phyloP scores from a whole-genome alignment of 441 rosid genomes.

The Erodium texanum region DNA sequence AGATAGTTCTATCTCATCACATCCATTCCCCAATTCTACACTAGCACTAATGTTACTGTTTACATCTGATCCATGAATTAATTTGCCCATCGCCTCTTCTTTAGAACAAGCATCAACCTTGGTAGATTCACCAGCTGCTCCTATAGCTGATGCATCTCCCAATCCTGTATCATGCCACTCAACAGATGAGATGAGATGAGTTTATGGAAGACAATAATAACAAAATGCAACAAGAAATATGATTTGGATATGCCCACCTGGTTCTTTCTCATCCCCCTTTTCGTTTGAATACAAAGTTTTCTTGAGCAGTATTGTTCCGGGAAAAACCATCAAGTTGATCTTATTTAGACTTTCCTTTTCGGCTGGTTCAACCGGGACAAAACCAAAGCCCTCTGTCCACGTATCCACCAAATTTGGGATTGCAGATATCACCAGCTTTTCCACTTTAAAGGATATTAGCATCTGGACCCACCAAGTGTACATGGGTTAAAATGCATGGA shows the following conservation, averaged over 20 bases:
- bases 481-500: no score
- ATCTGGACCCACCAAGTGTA: conserved; percentile 49
- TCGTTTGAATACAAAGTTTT: conserved; percentile 37
- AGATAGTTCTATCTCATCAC: neutral
- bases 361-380: conserved; percentile 38
- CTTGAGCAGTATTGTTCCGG: conserved; percentile 64
- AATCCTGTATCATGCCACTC: neutral
- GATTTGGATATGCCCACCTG: conserved; percentile 32
- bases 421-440: conserved; percentile 81
- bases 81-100: neutral
- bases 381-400: conserved; percentile 87
- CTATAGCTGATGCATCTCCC: neutral
- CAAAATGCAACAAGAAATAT: no score
- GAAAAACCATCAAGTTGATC: conserved; percentile 82
- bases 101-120: no score
- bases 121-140: neutral
- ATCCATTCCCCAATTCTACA: no score
- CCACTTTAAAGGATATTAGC: conserved; percentile 67
- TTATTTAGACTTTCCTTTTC: conserved; percentile 52
- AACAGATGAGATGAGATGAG: neutral
- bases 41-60: no score
- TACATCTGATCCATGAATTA: neutral
- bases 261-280: conserved; percentile 23
- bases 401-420: conserved; percentile 75
- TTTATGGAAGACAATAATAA: neutral